Conservation (phyloP, 352 stramenopile genomes). For the Globisporangium okanoganense region DNA sequence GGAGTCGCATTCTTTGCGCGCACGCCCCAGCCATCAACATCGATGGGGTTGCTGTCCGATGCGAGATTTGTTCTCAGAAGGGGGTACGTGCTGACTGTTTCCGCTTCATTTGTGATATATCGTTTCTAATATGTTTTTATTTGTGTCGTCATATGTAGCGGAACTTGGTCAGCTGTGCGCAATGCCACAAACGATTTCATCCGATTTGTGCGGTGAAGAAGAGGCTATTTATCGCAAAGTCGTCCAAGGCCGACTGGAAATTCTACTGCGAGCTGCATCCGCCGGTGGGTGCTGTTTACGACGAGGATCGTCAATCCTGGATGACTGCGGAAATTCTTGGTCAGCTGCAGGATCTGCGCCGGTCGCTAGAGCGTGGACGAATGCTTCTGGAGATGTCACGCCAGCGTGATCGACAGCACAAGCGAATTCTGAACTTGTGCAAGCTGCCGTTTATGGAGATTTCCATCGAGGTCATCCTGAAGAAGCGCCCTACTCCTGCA, state of each 20-base stretch:
- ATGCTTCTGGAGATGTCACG: conserved; percentile 86
- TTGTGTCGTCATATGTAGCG: conserved; percentile 24
- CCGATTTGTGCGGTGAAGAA: conserved; percentile 69
- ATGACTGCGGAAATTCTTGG: conserved; percentile 70
- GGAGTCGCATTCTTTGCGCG: conserved; percentile 58
- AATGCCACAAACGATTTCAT: conserved; percentile 68
- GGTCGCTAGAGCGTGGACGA: conserved; percentile 71
- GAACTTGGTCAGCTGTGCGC: conserved; percentile 45
- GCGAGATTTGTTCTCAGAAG: conserved; percentile 53
- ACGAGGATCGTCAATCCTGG: conserved; percentile 69
- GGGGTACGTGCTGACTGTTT: conserved; percentile 22
- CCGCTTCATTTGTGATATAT: background rate
- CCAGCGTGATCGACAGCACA: conserved; percentile 83
- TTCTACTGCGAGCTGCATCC: conserved; percentile 76
- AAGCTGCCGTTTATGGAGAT: conserved; percentile 58
- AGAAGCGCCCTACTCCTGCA: conserved; percentile 54
- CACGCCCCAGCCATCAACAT: conserved; percentile 23
- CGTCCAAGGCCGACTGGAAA: conserved; percentile 60
- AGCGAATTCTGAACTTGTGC: conserved; percentile 63
- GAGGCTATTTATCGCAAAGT: conserved; percentile 57
- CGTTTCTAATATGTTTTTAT: conserved; percentile 1
- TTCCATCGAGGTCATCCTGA: conserved; percentile 71
- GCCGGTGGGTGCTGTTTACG: conserved; percentile 61
- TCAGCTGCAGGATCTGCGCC: conserved; percentile 71
- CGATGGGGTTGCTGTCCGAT: conserved; percentile 29